Evolutionary conservation across 2,329 filamentous ascomycete species (phyloP), one percentile per base, ranked within the genome.

Genomic region (Pseudogymnoascus sp.): DNA sequence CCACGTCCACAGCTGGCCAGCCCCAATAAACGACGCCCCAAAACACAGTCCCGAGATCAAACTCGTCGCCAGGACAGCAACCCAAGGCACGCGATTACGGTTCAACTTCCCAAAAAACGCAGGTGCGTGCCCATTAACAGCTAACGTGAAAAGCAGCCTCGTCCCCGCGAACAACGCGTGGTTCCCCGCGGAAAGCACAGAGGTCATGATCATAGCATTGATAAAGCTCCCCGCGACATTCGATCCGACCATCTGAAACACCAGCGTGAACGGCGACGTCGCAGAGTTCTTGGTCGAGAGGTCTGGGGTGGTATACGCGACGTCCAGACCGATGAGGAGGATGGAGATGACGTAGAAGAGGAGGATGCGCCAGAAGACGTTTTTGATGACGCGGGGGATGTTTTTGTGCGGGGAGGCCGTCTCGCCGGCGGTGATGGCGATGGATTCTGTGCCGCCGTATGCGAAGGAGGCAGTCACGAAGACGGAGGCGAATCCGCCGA

Each of bases 401-500:
- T 80, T 87, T 66, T 79, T 80, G 16, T 82, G 78, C 0, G 86
- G 86, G 67, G 88, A 79, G 67, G 82, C 84, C 1, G 86, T 88
- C 72, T 89, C 86, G 46, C 85, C 85, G 0, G 85, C 85, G 0
- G 86, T 87, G 64, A 88, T 85, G 60, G 84, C 85, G 59, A 88
- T 86, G 36, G 81, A 84, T 72, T 88, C 85, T 2, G 84, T 87
- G 61, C 85, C 86, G 36, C 82, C 81, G 64, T 79, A 87, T 25
- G 85, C 84, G 71, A 88, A 88, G 63, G 77, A 79, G n/a, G 83
- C 83, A 0, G 82, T 84, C 11, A 85, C 82, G 66, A 85, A 85
- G 46, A 88, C 85, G 18, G 84, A 86, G 0, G 84, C 84, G 67
- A 89, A 88, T 0, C 85, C 85, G 40, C 84, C 84, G 16, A 88